Evolutionary conservation across 176 grass and related monocot genomes (phyloP).

Genomic region (Melocanna baccifera): DNA sequence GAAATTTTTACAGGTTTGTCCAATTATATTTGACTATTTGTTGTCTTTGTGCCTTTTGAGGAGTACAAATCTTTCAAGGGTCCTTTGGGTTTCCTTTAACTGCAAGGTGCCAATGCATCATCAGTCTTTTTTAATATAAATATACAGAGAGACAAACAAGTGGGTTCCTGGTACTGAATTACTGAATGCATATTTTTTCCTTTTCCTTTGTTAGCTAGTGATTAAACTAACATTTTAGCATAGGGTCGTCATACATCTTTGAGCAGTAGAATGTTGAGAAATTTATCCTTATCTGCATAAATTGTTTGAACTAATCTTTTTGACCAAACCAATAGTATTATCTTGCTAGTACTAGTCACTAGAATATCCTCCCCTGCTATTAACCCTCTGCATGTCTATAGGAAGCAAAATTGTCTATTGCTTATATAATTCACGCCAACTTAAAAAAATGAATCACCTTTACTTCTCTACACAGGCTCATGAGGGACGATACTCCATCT

Average conservation of each 20-base stretch:
- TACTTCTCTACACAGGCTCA: slow-evolving; percentile 65
- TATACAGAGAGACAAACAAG: neutral
- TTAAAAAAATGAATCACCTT: slow-evolving; percentile 16
- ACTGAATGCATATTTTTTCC: neutral
- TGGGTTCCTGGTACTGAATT: neutral
- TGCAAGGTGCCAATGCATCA: neutral
- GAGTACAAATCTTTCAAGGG: neutral
- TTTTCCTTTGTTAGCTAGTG: neutral
- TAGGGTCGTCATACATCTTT: neutral
- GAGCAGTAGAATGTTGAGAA: neutral
- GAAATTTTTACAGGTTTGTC: slow-evolving; percentile 81
- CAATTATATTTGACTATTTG: neutral
- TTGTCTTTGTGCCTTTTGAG: slow-evolving; percentile 15
- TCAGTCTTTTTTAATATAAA: neutral
- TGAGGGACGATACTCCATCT: slow-evolving; percentile 87
- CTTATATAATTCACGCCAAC: slow-evolving; percentile 24
- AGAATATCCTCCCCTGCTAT: neutral
- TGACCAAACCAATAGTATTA: neutral
- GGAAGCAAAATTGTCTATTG: neutral
- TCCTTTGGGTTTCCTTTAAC: slow-evolving; percentile 10
- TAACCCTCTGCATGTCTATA: neutral
- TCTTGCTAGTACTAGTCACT: slow-evolving; percentile 12
- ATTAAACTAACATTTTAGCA: neutral
- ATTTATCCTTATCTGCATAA: neutral
- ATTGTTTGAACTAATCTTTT: slow-evolving; percentile 3